Base-by-base conservation (phyloP, 2,329 filamentous ascomycete genomes). In the Zasmidium cellare region DNA sequence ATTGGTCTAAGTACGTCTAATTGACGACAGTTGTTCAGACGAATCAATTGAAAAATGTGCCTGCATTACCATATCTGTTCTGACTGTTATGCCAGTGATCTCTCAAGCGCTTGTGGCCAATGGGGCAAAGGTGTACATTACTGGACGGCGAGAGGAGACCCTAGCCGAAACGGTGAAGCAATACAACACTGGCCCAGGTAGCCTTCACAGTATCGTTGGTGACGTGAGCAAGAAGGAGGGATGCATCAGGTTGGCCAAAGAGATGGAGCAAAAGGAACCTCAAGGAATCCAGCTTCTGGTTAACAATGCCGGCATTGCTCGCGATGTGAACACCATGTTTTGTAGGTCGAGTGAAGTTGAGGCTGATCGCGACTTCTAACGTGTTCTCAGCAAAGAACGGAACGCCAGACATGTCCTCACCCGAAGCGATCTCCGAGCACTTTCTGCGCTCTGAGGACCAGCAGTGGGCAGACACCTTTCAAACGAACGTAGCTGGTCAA, bases 271-370 rank as follows among this genome's bases (percentile, higher is more conserved):
- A 57, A 78, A 79, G 58, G 82, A 84, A 64, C 72, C 50, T 11
- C 76, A 79, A 7, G 81, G 81, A 3, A 79, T 85, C 25, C 80
- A 84, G 56, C 67, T 85, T 47, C 74, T 83, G 6, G 79, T 83
- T 19, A 83, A 82, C 67, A 82, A 82, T 54, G 80, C 80, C 9
- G 80, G 82, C 1, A 76, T 83, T 55, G 80, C 82, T 14, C 73
- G 75, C 28, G 82, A 84, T 61, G 76, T 82, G 46, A 74, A 75
- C 51, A 84, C 81, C 1, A 78, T 77, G 52, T 82, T 78, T 65
- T 79, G 76, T 49, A 56, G 19, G 63, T 61, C 12, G 3, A 19
- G 25, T 19, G 9, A 22, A 25, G n/a, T 16, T 28, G 9, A n/a
- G 20, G n/a, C 9, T 56, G 14, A 20, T 23, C 45, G 46, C 46